These are phyloP conservation scores for Tulasnella sp. DNA, from an alignment of 768 basidiomycete genomes.

Conservation along the genomic window DNA sequence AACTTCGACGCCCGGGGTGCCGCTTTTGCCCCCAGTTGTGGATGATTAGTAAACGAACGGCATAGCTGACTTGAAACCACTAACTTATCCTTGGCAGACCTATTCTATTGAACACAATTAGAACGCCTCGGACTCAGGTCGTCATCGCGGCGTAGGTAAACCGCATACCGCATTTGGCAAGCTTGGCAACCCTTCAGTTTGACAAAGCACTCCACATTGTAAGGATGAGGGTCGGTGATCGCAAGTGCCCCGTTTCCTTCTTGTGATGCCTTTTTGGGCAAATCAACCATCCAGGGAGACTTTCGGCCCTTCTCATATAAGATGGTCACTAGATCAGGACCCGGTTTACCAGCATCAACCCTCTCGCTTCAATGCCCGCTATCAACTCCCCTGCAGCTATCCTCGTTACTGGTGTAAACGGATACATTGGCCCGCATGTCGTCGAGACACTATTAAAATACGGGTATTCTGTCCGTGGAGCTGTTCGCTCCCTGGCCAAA, in stretches of 20 bases:
- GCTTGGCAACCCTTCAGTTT: background rate
- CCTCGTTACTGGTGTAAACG: conserved; percentile 30
- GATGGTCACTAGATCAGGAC: background rate
- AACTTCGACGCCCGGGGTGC: background rate
- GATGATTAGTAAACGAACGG: background rate
- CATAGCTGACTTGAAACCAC: background rate
- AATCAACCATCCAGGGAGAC: background rate
- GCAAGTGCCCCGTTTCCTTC: background rate
- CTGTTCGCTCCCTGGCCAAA: conserved; percentile 43
- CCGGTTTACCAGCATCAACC: too few species aligned
- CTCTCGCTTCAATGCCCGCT: conserved; percentile 5
- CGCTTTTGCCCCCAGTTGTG: background rate
- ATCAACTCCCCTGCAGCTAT: conserved; percentile 24
- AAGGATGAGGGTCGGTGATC: background rate
- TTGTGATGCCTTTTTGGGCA: background rate
- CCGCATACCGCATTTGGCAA: background rate
- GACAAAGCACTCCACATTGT: background rate
- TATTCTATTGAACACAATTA: too few species aligned
- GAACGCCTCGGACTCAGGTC: background rate
- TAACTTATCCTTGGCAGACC: background rate
- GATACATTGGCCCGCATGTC: conserved; percentile 35
- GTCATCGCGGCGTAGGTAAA: background rate
- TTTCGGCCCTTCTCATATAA: background rate
- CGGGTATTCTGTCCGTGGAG: conserved; percentile 44
- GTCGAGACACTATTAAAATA: conserved; percentile 34